These are phyloP conservation scores for Ramularia endophylla DNA, from an alignment of 2,329 filamentous ascomycete genomes.

Conservation along the genomic window DNA sequence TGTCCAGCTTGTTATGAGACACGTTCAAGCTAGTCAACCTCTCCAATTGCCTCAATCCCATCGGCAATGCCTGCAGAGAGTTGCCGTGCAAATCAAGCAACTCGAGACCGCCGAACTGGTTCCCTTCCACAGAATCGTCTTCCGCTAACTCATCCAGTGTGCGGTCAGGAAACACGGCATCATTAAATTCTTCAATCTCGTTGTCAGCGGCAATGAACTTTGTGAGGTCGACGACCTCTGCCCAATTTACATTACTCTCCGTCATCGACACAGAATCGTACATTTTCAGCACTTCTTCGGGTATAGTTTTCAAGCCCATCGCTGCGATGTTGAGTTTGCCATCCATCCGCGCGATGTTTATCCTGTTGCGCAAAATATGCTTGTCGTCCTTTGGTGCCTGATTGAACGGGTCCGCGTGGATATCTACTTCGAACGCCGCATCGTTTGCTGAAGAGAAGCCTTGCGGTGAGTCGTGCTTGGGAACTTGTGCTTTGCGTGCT, in stretches of 20 bases:
- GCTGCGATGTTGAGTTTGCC: slow-evolving; percentile 86
- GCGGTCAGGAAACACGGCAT: slow-evolving; percentile 72
- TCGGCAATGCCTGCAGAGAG: slow-evolving; percentile 62
- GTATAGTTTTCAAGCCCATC: slow-evolving; percentile 72
- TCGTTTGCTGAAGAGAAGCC: slow-evolving; percentile 9
- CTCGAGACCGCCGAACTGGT: slow-evolving; percentile 77
- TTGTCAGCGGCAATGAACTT: slow-evolving; percentile 86
- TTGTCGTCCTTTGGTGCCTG: slow-evolving; percentile 54
- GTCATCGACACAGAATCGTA: slow-evolving; percentile 71
- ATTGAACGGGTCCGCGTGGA: slow-evolving; percentile 65
- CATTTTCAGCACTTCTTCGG: slow-evolving; percentile 80
- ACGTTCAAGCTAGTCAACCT: slow-evolving; percentile 77
- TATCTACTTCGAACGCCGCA: slow-evolving; percentile 51
- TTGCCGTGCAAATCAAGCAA: slow-evolving; percentile 84
- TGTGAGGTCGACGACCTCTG: slow-evolving; percentile 81
- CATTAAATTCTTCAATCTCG: slow-evolving; percentile 68
- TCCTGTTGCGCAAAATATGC: slow-evolving; percentile 66
- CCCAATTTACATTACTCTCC: slow-evolving; percentile 66
- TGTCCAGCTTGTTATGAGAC: slow-evolving; percentile 67
- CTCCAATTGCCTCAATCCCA: slow-evolving; percentile 67
- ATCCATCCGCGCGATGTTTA: slow-evolving; percentile 66
- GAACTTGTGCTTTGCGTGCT: slow-evolving; percentile 29
- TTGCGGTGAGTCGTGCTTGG: slow-evolving; percentile 20
- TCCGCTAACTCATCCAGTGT: slow-evolving; percentile 49
- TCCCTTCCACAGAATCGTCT: slow-evolving; percentile 61